A percentile compares a stretch with the other conserved stretches of the same genome.
Conservation (phyloP, 148 eudicot genomes). For the Nepenthes mirabilis region DNA sequence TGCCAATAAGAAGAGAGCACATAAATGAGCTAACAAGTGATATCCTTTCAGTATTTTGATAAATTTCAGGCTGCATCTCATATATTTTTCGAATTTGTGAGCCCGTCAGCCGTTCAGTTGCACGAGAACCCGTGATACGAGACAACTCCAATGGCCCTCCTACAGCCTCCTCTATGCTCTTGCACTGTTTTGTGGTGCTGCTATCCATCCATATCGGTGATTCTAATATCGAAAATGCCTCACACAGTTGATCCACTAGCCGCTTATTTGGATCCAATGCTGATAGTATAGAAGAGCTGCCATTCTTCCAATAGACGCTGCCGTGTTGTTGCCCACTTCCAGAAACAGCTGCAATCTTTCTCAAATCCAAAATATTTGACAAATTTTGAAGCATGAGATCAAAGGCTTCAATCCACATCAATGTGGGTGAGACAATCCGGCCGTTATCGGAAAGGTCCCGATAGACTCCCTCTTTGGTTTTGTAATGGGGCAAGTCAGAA, state of each 20-base stretch:
- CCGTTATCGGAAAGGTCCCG: constrained; percentile 53
- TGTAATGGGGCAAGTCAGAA: constrained; percentile 69
- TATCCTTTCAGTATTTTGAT: constrained; percentile 66
- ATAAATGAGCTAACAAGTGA: constrained; percentile 87
- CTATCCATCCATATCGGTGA: constrained; percentile 98
- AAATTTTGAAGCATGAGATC: constrained; percentile 61
- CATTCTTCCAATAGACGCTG: constrained; percentile 84
- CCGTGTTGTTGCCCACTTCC: constrained; percentile 97
- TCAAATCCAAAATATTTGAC: constrained; percentile 45
- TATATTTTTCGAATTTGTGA: constrained; percentile 73
- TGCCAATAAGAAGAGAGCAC: constrained; percentile 68
- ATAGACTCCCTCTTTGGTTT: constrained; percentile 80
- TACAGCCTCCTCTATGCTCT: constrained; percentile 67
- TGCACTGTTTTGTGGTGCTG: constrained; percentile 87
- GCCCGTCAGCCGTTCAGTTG: constrained; percentile 64
- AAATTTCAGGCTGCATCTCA: constrained; percentile 61
- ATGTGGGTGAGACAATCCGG: constrained; percentile 76
- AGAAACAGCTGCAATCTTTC: constrained; percentile 59
- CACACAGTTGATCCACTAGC: constrained; percentile 48
- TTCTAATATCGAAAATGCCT: constrained; percentile 59
- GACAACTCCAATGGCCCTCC: constrained; percentile 79
- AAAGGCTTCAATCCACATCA: constrained; percentile 91
- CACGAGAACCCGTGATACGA: constrained; percentile 73
- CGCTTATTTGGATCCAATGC: constrained; percentile 47
- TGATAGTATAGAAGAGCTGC: constrained; percentile 37